Evolutionary conservation across 2,329 filamentous ascomycete species (phyloP), one percentile per base, ranked within the genome.

Genomic region (Diaporthe vaccinii): DNA sequence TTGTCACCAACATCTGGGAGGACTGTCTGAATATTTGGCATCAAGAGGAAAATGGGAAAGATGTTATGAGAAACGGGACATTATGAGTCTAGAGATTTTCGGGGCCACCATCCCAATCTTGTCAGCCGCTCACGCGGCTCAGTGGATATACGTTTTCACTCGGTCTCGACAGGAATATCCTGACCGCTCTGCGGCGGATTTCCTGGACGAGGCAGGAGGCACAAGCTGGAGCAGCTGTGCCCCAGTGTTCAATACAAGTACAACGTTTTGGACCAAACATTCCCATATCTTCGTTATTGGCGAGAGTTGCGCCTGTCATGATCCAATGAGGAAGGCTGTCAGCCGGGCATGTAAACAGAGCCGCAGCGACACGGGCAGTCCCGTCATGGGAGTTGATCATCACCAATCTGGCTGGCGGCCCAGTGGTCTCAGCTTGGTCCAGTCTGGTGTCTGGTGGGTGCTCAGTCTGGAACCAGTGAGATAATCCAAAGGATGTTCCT

Each of bases 21-120:
- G 71, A 49, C 28, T 73, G 71, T 73, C n/a, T 55, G 59, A 46
- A 44, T 65, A 65, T 28, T 44, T 44, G 71, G 58, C 58, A 73
- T 73, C 46, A 51, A 51, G 28, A 57, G 71, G 49, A 65, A 65
- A 65, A 36, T 8, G 44, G 73, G 73, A 36, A 71, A 59, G 28
- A 39, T 72, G 44, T 59, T 51, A 71, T 51, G 73, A 73, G 71
- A 73, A 55, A 73, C 71, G 71, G 71, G 58, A 71, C 22, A 57
- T 73, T 61, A 62, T 53, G 58, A 59, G 74, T 70, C 44, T 74
- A 75, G 74, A 75, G 36, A 73, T 73, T 39, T 53, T 28, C 53
- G 69, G 75, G 73, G 73, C 68, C 41, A 69, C 67, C n/a, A 75
- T 62, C 75, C 73, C 75, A 67, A 46, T 55, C 58, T 55, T 55